A percentile compares a stretch with the other conserved stretches of the same genome.
These are phyloP conservation scores for Hemerocallis citrina DNA, from an alignment of 106 monocot genomes.

Conservation along the genomic window DNA sequence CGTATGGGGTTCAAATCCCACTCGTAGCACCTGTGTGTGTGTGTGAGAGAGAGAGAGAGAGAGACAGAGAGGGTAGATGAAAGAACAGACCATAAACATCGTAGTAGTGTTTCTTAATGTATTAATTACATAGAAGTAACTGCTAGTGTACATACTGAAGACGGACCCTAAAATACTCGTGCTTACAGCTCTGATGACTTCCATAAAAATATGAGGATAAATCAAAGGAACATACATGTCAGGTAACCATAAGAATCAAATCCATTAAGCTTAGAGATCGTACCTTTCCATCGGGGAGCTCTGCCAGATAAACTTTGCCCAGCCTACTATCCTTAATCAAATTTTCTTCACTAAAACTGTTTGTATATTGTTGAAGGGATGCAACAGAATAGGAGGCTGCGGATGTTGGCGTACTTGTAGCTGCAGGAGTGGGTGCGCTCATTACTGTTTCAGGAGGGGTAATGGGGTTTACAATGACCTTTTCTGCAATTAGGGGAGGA, in stretches of 20 bases:
- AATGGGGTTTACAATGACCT: constrained; percentile 36
- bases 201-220: background rate
- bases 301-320: constrained; percentile 72
- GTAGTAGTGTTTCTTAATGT: too few relatives aligned
- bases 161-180: too few relatives aligned
- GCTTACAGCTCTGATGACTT: background rate
- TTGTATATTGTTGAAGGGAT: constrained; percentile 89
- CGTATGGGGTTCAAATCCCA: too few relatives aligned
- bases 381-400: constrained; percentile 74
- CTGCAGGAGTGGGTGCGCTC: constrained; percentile 17
- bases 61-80: too few relatives aligned
- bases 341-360: constrained; percentile 87
- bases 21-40: too few relatives aligned
- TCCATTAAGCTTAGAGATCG: background rate
- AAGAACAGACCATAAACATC: too few relatives aligned
- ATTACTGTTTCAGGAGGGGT: constrained; percentile 20
- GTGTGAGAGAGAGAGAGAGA: too few relatives aligned
- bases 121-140: too few relatives aligned
- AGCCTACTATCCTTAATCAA: constrained; percentile 63
- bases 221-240: background rate
- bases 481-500: constrained; percentile 28
- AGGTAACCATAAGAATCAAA: background rate
- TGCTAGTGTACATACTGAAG: too few relatives aligned
- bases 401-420: constrained; percentile 29
- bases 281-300: constrained; percentile 87